A percentile compares a stretch with the other conserved stretches of the same genome.
Evolutionary conservation across 495 filamentous ascomycete genomes (phyloP).

Genomic region (Xanthoparmelia taractica): DNA sequence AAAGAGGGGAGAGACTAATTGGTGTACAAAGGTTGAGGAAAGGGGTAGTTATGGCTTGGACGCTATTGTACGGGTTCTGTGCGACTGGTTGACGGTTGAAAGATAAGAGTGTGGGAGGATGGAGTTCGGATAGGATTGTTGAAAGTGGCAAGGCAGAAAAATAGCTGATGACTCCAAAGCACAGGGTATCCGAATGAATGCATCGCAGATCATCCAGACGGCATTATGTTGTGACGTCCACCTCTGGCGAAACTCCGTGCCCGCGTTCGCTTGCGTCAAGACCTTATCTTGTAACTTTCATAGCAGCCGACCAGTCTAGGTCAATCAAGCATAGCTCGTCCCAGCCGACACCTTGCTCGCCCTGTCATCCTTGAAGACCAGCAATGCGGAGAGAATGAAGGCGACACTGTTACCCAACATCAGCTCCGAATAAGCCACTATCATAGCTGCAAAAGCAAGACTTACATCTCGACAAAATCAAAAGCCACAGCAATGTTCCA

Average conservation of each 20-base stretch:
- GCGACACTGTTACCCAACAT: slow-evolving; percentile 11
- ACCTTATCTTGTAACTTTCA: no score
- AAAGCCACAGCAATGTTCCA: slow-evolving; percentile 18
- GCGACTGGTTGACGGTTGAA: background rate
- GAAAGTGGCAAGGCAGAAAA: background rate
- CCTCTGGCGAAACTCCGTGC: background rate
- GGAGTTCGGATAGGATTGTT: background rate
- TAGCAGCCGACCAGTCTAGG: no score
- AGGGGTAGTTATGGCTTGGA: background rate
- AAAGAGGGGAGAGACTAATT: background rate
- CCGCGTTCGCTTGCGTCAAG: no score
- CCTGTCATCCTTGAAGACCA: slow-evolving; percentile 19
- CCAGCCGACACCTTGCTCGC: slow-evolving; percentile 13
- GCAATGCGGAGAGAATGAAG: slow-evolving; percentile 13
- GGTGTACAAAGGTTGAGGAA: background rate
- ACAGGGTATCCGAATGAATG: background rate
- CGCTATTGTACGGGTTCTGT: background rate
- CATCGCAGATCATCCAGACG: background rate
- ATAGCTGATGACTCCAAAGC: no score
- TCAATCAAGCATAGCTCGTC: slow-evolving; percentile 15
- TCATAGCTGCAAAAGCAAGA: background rate
- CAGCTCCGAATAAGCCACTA: background rate
- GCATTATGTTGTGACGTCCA: background rate
- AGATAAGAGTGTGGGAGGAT: background rate
- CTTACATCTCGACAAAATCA: slow-evolving; percentile 23